Conservation (phyloP, 129 eudicot genomes). For the Pulicaria dysenterica region DNA sequence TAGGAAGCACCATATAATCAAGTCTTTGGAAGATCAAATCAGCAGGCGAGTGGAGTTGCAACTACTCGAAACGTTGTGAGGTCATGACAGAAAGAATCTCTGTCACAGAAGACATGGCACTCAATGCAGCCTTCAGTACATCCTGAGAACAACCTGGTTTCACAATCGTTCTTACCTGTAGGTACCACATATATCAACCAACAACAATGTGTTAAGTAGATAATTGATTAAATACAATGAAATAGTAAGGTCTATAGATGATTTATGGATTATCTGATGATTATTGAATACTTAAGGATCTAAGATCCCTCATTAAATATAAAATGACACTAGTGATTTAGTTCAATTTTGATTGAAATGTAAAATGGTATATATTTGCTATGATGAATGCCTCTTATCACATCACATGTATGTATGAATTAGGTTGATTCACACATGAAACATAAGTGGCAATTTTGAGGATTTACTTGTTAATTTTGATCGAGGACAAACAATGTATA, state of each 20-base stretch:
- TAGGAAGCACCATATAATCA: slow-evolving; percentile 21
- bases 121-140: slow-evolving; percentile 81
- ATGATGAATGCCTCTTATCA: too few species aligned
- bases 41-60: not conserved
- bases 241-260: too few species aligned
- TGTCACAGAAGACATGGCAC: slow-evolving; percentile 86
- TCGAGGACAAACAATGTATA: slow-evolving; percentile 21
- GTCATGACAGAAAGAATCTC: slow-evolving; percentile 82
- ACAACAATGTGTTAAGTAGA: not conserved
- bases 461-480: not conserved
- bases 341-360: too few species aligned
- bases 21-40: not conserved
- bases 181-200: not conserved
- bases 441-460: not conserved
- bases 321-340: too few species aligned
- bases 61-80: slow-evolving; percentile 41
- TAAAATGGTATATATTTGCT: too few species aligned
- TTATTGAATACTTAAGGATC: too few species aligned
- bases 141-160: slow-evolving; percentile 99
- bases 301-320: too few species aligned
- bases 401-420: too few species aligned
- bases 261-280: too few species aligned
- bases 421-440: not conserved
- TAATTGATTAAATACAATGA: not conserved
- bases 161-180: slow-evolving; percentile 81